A percentile compares a stretch with the other conserved stretches of the same genome.
Conservation (phyloP, 108 stramenopile genomes). For the Cyclostephanos tholiformis region DNA sequence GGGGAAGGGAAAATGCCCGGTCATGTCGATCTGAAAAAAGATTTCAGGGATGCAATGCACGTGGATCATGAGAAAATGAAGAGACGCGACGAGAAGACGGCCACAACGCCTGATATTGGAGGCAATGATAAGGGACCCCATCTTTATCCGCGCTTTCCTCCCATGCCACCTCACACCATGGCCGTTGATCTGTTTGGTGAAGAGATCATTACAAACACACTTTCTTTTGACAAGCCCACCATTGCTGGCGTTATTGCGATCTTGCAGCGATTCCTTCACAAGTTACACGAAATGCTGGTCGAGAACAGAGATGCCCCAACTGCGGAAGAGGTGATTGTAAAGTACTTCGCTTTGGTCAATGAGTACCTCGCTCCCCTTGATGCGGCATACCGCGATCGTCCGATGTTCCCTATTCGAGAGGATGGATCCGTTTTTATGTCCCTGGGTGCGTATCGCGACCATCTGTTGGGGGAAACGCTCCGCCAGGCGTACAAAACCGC, state of each 20-base stretch:
- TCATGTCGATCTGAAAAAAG: conserved; percentile 18
- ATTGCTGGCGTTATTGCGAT: conserved; percentile 60
- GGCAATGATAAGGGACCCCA: conserved; percentile 14
- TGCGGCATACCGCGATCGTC: conserved; percentile 52
- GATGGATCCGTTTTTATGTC: conserved; percentile 83
- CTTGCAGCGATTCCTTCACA: conserved; percentile 51
- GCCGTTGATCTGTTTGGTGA: conserved; percentile 19
- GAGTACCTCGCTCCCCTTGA: conserved; percentile 58
- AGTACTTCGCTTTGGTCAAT: conserved; percentile 55
- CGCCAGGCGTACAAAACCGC: conserved; percentile 79
- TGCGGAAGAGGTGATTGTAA: conserved; percentile 30
- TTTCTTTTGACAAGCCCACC: conserved; percentile 46
- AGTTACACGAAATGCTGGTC: conserved; percentile 46
- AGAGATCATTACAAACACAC: conserved; percentile 19
- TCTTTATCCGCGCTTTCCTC: conserved; percentile 33
- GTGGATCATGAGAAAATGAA: conserved; percentile 7
- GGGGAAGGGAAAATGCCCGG: conserved; percentile 24
- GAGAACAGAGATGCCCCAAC: conserved; percentile 34
- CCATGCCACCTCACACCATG: conserved; percentile 32
- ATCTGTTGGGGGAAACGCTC: conserved; percentile 80
- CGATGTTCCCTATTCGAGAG: conserved; percentile 71
- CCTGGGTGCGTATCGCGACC: conserved; percentile 90
- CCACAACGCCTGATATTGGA: neutral
- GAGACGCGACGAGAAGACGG: conserved; percentile 1
- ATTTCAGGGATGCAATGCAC: conserved; percentile 25